Evolutionary conservation across 176 grass and related monocot genomes (phyloP).

Genomic region (Musa beccarii): DNA sequence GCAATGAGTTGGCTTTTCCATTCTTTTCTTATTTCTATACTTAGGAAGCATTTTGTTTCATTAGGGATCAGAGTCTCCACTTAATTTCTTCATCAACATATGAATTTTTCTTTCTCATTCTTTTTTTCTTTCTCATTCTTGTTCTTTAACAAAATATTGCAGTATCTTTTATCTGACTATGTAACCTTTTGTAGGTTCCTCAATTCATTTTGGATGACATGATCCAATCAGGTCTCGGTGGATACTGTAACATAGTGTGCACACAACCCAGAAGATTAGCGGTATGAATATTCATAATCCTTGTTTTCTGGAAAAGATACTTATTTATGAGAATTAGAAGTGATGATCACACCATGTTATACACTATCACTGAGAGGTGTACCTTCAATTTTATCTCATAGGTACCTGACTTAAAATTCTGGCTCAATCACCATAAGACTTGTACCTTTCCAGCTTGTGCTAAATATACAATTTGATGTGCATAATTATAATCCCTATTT

Average conservation of each 20-base stretch:
- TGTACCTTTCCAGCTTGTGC: no score
- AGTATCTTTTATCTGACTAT: background rate
- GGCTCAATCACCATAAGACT: no score
- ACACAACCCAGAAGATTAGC: constrained; percentile 89
- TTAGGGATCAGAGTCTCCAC: background rate
- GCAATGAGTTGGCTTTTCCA: no score
- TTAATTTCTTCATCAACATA: background rate
- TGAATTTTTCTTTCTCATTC: background rate
- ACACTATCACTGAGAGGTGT: no score
- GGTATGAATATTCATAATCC: constrained; percentile 28
- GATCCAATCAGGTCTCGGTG: constrained; percentile 77
- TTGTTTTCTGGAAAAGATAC: background rate
- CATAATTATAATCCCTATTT: no score
- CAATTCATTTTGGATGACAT: constrained; percentile 98
- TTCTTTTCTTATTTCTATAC: no score
- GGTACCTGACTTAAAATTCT: no score
- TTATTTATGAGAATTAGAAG: background rate
- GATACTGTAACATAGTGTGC: constrained; percentile 84
- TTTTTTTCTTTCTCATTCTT: background rate
- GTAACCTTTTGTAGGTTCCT: constrained; percentile 49
- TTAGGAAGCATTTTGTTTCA: background rate
- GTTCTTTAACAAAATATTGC: background rate
- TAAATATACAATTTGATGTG: no score
- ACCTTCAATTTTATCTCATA: no score
- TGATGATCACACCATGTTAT: no score